A percentile compares a stretch with the other conserved stretches of the same genome.
Conservation (phyloP, 2,329 filamentous ascomycete genomes). For the Keithomyces neogunnii region DNA sequence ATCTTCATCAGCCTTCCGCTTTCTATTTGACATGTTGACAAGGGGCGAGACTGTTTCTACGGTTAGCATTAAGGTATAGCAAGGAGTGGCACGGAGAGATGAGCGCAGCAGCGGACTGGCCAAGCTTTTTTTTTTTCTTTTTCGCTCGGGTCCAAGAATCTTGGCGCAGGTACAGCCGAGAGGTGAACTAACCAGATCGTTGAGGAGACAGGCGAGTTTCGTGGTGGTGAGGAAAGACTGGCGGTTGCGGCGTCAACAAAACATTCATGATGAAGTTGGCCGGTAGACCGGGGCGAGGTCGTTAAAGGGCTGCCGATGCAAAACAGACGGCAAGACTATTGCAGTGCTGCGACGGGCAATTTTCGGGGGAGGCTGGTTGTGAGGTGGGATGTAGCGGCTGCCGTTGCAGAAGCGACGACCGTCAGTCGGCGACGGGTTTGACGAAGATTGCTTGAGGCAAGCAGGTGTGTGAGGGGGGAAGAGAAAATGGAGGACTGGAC, state of each 20-base stretch:
- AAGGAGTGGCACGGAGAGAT: background rate
- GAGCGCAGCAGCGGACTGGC: background rate
- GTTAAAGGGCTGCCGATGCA: background rate
- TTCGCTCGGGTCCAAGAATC: background rate
- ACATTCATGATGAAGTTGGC: constrained; percentile 46
- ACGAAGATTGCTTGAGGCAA: background rate
- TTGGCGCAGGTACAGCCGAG: background rate
- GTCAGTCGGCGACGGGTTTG: no score
- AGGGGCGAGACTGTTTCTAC: constrained; percentile 31
- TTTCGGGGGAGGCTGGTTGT: background rate
- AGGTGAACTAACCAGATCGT: constrained; percentile 42
- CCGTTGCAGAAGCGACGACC: background rate
- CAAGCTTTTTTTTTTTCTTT: no score
- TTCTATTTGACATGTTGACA: constrained; percentile 50
- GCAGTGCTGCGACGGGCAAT: background rate
- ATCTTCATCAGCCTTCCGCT: constrained; percentile 82
- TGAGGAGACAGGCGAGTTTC: constrained; percentile 47
- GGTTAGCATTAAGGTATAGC: background rate
- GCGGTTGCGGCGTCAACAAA: constrained; percentile 51
- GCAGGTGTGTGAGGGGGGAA: background rate
- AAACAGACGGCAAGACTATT: background rate
- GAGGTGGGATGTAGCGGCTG: background rate
- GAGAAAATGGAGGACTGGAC: background rate
- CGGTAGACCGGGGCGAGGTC: background rate
- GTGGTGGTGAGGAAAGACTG: constrained; percentile 51